Percentiles rank a stretch among this genome's conserved stretches.
Evolutionary conservation across 2,329 filamentous ascomycete species (phyloP).

Genomic region (Pseudogymnoascus sp.): DNA sequence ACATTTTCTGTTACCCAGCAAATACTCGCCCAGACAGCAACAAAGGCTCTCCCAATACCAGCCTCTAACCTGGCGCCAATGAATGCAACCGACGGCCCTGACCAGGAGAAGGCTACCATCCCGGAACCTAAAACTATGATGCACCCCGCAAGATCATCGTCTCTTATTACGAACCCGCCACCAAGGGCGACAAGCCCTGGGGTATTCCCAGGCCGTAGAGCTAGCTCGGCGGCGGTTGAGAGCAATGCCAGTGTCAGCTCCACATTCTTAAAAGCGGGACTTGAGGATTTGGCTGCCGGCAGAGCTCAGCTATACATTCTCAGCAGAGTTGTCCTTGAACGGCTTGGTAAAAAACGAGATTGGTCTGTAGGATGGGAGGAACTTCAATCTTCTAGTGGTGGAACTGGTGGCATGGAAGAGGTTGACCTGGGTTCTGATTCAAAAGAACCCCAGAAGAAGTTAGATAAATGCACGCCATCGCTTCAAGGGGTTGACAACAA

Average conservation of each 20-base stretch:
- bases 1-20: slow-evolving; percentile 71
- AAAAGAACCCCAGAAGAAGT: slow-evolving; percentile 15
- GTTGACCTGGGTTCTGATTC: slow-evolving; percentile 44
- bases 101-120: slow-evolving; percentile 54
- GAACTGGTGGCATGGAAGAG: slow-evolving; percentile 42
- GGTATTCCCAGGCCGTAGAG: slow-evolving; percentile 43
- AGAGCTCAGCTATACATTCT: slow-evolving; percentile 76
- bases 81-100: slow-evolving; percentile 19
- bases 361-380: slow-evolving; percentile 74
- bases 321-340: slow-evolving; percentile 71
- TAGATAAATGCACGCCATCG: slow-evolving; percentile 18
- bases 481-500: slow-evolving; percentile 46
- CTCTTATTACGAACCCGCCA: slow-evolving; percentile 41
- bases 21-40: slow-evolving; percentile 67
- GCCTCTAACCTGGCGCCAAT: slow-evolving; percentile 43
- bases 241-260: slow-evolving; percentile 36
- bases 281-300: slow-evolving; percentile 75
- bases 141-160: slow-evolving; percentile 59
- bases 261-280: slow-evolving; percentile 53
- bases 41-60: slow-evolving; percentile 59
- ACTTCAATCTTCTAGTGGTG: slow-evolving; percentile 29
- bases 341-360: slow-evolving; percentile 60
- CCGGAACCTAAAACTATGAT: slow-evolving; percentile 65
- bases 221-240: slow-evolving; percentile 31
- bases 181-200: slow-evolving; percentile 43